Conservation (phyloP, 1,139 yeast genomes). For the Pichia inconspicua region DNA sequence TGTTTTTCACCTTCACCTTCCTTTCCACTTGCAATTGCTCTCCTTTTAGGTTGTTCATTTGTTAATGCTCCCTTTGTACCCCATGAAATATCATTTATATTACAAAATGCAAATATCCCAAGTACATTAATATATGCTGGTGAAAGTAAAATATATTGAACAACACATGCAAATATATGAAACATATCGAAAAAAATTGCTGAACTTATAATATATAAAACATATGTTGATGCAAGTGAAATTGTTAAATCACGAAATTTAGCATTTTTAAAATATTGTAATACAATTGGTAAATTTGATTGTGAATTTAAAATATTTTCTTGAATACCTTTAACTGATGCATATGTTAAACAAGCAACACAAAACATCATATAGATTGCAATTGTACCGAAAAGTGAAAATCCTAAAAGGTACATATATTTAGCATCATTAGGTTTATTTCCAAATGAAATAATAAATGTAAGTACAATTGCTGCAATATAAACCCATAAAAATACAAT, state of each 20-base stretch:
- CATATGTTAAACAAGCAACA: slow-evolving; percentile 71
- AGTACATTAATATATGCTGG: slow-evolving; percentile 74
- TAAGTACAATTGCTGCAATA: slow-evolving; percentile 74
- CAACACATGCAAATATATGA: slow-evolving; percentile 64
- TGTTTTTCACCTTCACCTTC: slow-evolving; percentile 12
- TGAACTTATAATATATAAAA: slow-evolving; percentile 70
- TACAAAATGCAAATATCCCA: slow-evolving; percentile 77
- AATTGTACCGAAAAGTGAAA: slow-evolving; percentile 76
- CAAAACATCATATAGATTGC: slow-evolving; percentile 91
- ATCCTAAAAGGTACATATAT: slow-evolving; percentile 67
- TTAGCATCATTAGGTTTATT: slow-evolving; percentile 92
- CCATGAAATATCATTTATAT: slow-evolving; percentile 82
- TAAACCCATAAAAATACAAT: slow-evolving; percentile 85
- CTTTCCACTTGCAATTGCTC: slow-evolving; percentile 14
- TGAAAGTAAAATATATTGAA: slow-evolving; percentile 61
- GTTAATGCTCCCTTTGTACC: slow-evolving; percentile 69
- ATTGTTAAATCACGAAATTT: slow-evolving; percentile 79
- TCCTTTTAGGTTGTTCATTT: slow-evolving; percentile 14
- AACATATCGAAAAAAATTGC: slow-evolving; percentile 67
- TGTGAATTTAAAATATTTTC: slow-evolving; percentile 30
- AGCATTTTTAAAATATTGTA: slow-evolving; percentile 47
- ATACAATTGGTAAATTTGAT: slow-evolving; percentile 33
- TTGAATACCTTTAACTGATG: slow-evolving; percentile 39
- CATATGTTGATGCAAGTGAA: slow-evolving; percentile 81
- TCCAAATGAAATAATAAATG: slow-evolving; percentile 88